Evolutionary conservation across 1,139 yeast species (phyloP).

Genomic region (Yamadazyma conglobata): DNA sequence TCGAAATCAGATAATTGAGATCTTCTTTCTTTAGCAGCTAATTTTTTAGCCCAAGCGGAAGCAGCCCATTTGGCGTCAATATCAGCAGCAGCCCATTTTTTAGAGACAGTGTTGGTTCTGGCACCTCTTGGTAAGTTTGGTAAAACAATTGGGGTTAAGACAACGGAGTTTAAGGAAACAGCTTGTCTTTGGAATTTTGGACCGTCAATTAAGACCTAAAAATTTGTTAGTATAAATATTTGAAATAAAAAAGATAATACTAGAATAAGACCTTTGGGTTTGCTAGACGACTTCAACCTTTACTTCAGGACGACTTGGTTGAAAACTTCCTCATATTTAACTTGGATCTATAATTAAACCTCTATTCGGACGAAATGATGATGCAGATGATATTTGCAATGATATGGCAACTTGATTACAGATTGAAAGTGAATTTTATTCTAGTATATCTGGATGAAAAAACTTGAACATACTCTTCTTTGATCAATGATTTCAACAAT

Average conservation of each 20-base stretch:
- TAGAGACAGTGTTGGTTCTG: constrained; percentile 77
- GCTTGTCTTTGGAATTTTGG: constrained; percentile 96
- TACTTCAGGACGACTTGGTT: no score
- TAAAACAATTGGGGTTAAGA: constrained; percentile 88
- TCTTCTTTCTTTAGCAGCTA: constrained; percentile 93
- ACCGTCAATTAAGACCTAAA: constrained; percentile 88
- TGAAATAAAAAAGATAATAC: background rate
- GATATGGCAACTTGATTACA: no score
- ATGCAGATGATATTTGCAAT: no score
- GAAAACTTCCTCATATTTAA: background rate
- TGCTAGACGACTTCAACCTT: no score
- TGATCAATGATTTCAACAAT: constrained; percentile 98
- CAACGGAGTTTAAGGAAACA: constrained; percentile 70
- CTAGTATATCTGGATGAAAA: no score
- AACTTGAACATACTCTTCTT: constrained; percentile 92
- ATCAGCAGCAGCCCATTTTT: constrained; percentile 93
- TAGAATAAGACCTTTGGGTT: no score
- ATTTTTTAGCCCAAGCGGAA: constrained; percentile 96
- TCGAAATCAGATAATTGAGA: constrained; percentile 92
- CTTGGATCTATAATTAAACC: background rate
- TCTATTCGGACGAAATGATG: no score
- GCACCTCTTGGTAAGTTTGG: constrained; percentile 91
- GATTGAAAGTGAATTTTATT: no score
- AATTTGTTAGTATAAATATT: constrained; percentile 22
- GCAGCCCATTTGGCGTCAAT: constrained; percentile 88